Conservation (phyloP, 352 stramenopile genomes). For the Globisporangium emineosum region DNA sequence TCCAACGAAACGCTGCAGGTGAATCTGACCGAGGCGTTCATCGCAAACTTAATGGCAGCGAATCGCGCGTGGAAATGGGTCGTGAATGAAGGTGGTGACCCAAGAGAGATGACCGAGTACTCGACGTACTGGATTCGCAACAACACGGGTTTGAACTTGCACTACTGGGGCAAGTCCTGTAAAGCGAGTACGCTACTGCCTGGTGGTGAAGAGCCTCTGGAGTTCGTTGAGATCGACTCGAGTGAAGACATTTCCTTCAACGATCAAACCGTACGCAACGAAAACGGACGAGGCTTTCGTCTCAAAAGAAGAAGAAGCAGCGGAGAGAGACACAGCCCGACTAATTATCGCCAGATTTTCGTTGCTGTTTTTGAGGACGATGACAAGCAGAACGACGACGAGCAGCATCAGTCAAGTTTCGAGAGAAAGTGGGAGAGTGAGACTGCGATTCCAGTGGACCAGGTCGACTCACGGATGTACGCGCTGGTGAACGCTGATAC, state of each 20-base stretch:
- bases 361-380: constrained; percentile 57
- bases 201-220: constrained; percentile 62
- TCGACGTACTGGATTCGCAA: constrained; percentile 88
- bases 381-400: constrained; percentile 33
- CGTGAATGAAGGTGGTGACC: constrained; percentile 58
- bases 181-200: constrained; percentile 45
- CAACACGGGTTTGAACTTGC: constrained; percentile 72
- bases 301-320: constrained; percentile 12
- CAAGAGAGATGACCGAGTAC: constrained; percentile 73
- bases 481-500: constrained; percentile 64
- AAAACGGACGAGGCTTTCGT: not conserved
- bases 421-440: constrained; percentile 67
- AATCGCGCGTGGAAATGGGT: constrained; percentile 80
- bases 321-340: constrained; percentile 17
- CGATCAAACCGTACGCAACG: not conserved
- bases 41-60: constrained; percentile 75
- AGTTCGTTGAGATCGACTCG: constrained; percentile 34
- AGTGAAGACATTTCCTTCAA: constrained; percentile 8
- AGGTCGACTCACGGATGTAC: constrained; percentile 84
- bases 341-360: constrained; percentile 52
- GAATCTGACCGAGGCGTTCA: constrained; percentile 80
- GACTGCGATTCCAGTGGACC: constrained; percentile 73
- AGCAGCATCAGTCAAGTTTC: constrained; percentile 20
- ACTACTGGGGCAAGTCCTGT: constrained; percentile 68
- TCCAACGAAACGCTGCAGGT: constrained; percentile 64